Percentiles rank a stretch among this genome's conserved stretches.
Evolutionary conservation across 2,329 filamentous ascomycete genomes (phyloP).

Genomic region (Leptoxyphium fumago): DNA sequence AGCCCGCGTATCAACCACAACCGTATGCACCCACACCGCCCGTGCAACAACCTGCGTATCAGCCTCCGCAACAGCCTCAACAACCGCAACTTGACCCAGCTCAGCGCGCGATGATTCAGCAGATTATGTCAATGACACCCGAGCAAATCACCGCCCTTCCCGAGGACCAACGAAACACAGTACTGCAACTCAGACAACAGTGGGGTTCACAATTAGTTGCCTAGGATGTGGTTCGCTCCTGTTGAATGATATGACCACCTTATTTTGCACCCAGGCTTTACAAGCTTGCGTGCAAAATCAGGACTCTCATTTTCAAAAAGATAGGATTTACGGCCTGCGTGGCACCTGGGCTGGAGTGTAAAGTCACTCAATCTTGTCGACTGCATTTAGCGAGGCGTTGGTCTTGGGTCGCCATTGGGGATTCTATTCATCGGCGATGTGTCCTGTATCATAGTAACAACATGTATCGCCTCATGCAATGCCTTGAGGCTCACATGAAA

Average conservation of each 20-base stretch:
- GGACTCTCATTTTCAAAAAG: too few relatives aligned
- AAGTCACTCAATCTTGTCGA: too few relatives aligned
- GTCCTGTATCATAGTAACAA: too few relatives aligned
- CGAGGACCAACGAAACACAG: constrained; percentile 22
- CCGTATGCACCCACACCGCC: constrained; percentile 37
- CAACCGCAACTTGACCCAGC: constrained; percentile 34
- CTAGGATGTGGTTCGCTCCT: background rate
- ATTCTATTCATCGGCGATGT: too few relatives aligned
- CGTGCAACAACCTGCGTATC: constrained; percentile 23
- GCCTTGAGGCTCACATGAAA: too few relatives aligned
- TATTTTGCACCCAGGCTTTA: too few relatives aligned
- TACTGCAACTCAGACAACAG: background rate
- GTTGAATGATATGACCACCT: too few relatives aligned
- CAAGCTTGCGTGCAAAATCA: too few relatives aligned
- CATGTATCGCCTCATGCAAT: too few relatives aligned
- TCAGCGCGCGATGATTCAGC: constrained; percentile 60
- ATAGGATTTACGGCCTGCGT: too few relatives aligned
- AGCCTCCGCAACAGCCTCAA: constrained; percentile 26
- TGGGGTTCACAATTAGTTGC: background rate
- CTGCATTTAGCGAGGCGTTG: background rate
- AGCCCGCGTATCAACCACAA: constrained; percentile 21
- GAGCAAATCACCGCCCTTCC: constrained; percentile 60
- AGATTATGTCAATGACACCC: constrained; percentile 67
- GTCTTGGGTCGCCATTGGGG: too few relatives aligned
- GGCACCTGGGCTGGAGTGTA: too few relatives aligned